These are phyloP conservation scores for Scedosporium apiospermum DNA, from an alignment of 2,329 filamentous ascomycete genomes.

Conservation along the genomic window DNA sequence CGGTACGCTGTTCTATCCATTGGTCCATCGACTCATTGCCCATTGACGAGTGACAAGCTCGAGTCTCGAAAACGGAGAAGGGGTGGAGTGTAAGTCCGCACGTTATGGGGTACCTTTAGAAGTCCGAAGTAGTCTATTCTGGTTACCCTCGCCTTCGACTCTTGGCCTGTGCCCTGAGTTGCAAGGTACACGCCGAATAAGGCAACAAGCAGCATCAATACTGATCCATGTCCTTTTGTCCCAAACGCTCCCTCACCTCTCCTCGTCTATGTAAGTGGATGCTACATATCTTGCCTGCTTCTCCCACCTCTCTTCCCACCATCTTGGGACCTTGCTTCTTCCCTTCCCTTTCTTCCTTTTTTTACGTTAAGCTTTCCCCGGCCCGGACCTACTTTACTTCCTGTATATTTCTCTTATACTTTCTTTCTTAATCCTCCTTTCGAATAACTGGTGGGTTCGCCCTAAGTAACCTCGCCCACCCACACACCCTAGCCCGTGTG, in stretches of 20 bases:
- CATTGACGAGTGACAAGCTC: not conserved
- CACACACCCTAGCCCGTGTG: not conserved
- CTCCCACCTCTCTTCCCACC: slow-evolving; percentile 1
- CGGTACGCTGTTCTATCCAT: not conserved
- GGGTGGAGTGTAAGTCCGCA: not conserved
- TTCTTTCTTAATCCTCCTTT: not conserved
- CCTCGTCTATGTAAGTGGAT: not conserved
- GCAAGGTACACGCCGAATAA: not conserved
- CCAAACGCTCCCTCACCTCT: not conserved
- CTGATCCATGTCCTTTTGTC: not conserved
- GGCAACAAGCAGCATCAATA: not conserved
- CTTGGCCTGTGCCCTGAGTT: not conserved
- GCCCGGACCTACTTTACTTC: not conserved
- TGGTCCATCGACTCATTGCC: not conserved
- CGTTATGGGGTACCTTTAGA: not conserved
- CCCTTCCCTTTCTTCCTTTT: not conserved
- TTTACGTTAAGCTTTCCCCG: not conserved
- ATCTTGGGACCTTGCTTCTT: not conserved
- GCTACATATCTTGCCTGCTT: not conserved
- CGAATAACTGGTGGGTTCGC: not conserved
- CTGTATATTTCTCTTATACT: not conserved
- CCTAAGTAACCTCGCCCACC: not conserved
- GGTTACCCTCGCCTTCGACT: too few species aligned
- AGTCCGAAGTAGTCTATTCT: not conserved
- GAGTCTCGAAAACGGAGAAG: not conserved